phyloP scores from a whole-genome alignment of 371 early-diverging fungal genomes.

The Mortierella sp. region DNA sequence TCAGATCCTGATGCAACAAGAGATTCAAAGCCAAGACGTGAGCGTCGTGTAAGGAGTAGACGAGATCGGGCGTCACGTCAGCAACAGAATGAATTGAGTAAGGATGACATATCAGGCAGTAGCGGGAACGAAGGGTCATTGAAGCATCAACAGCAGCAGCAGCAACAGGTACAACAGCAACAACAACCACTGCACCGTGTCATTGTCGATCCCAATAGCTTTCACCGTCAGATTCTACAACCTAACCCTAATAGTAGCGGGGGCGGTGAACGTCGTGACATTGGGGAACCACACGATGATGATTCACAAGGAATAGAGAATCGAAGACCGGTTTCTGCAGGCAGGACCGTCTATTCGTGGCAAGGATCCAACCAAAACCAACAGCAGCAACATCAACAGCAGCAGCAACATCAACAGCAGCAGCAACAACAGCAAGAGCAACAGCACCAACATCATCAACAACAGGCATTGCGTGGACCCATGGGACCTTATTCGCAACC shows the following conservation, averaged over 20 bases:
- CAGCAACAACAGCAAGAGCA: slow-evolving; percentile 23
- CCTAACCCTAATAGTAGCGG: slow-evolving; percentile 26
- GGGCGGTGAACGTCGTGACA: slow-evolving; percentile 16
- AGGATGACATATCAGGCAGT: no score
- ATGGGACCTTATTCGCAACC: slow-evolving; percentile 43
- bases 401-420: slow-evolving; percentile 20
- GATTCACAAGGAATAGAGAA: slow-evolving; percentile 23
- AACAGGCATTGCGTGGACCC: slow-evolving; percentile 26
- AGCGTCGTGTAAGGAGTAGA: slow-evolving; percentile 22
- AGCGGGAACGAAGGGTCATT: no score
- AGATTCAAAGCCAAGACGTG: slow-evolving; percentile 27
- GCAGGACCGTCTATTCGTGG: slow-evolving; percentile 46
- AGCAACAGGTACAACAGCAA: slow-evolving; percentile 28
- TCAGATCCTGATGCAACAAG: slow-evolving; percentile 21
- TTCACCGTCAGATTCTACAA: slow-evolving; percentile 45
- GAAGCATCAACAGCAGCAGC: slow-evolving; percentile 23
- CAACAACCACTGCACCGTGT: slow-evolving; percentile 32
- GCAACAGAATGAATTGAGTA: slow-evolving; percentile 12
- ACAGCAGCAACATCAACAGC: slow-evolving; percentile 20
- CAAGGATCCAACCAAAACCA: slow-evolving; percentile 27
- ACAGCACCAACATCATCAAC: slow-evolving; percentile 21
- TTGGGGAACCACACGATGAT: slow-evolving; percentile 24
- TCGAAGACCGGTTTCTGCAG: slow-evolving; percentile 39
- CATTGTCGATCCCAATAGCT: slow-evolving; percentile 50
- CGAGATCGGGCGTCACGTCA: slow-evolving; percentile 32